Evolutionary conservation across 768 basidiomycete species (phyloP).

Genomic region (Amanita molliuscula): DNA sequence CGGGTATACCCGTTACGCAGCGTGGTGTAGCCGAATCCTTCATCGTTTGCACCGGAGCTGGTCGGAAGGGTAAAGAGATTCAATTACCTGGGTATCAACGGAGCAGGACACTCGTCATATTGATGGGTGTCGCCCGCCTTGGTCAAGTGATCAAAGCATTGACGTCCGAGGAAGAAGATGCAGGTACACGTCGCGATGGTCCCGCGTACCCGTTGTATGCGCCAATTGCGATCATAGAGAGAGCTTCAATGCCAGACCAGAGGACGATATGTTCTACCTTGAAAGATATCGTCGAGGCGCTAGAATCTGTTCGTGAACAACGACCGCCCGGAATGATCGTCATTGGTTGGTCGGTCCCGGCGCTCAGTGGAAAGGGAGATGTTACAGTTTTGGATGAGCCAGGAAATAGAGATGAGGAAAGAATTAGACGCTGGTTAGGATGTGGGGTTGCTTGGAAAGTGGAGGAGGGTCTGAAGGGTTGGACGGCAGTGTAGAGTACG

Average conservation of each 20-base stretch:
- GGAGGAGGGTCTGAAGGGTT: conserved; percentile 48
- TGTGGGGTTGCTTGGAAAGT: conserved; percentile 43
- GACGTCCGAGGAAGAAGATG: conserved; percentile 10
- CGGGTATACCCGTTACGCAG: conserved; percentile 90
- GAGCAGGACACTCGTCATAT: conserved; percentile 65
- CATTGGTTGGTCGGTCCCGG: conserved; percentile 83
- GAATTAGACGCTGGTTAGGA: conserved; percentile 52
- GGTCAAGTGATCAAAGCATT: conserved; percentile 60
- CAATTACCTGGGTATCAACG: conserved; percentile 84
- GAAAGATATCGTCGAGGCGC: conserved; percentile 51
- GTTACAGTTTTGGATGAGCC: conserved; percentile 55
- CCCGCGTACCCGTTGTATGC: conserved; percentile 57
- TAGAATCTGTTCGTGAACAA: conserved; percentile 75
- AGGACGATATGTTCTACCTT: conserved; percentile 74
- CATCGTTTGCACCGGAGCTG: conserved; percentile 89
- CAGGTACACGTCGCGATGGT: conserved; percentile 23
- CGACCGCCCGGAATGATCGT: conserved; percentile 95
- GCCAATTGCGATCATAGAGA: conserved; percentile 90
- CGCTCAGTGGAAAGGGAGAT: conserved; percentile 65
- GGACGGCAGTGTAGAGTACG: conserved; percentile 21
- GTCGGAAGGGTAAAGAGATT: conserved; percentile 73
- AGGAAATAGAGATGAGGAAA: conserved; percentile 25
- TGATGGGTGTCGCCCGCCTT: conserved; percentile 94
- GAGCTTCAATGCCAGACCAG: conserved; percentile 92
- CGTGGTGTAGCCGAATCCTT: conserved; percentile 89